Evolutionary conservation across 2,329 filamentous ascomycete genomes (phyloP), one percentile per base, ranked within the genome.

Genomic region (Karstenula rhodostoma): DNA sequence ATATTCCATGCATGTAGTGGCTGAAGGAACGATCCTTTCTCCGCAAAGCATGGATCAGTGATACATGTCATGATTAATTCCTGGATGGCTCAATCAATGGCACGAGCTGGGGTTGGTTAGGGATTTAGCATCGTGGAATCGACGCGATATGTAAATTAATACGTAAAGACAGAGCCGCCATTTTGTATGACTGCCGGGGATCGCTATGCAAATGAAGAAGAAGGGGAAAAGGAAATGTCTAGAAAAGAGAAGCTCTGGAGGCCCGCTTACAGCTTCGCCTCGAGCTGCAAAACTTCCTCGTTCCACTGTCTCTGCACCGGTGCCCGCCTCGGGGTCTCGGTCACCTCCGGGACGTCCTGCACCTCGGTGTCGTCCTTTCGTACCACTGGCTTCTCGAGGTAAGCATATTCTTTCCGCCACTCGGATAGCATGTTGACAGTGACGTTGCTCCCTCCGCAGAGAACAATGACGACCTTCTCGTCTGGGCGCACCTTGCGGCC

Each of bases 381-480:
- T 6, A 13, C 46, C 19, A 13, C 43, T n/a, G 40, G 47, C 44
- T 59, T 56, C 49, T 64, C 65, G 15, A 66, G 53, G 43, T 48
- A 65, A 15, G 46, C 69, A 60, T 81, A 80, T 69, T 80, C 76
- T 55, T 75, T 60, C 62, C 81, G 78, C 78, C 83, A 86, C 55
- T 79, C 78, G 32, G 77, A 78, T 58, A 87, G 71, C 79, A 84
- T 84, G 52, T 82, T 80, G 3, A 83, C 76, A 0, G 78, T 83
- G 33, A 86, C 79, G 68, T 84, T 84, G 53, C 79, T 84, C 15
- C 83, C 85, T 1, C 94, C 94, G 72, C 94, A 98, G 7, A 97
- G 88, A 25, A 96, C 84, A 56, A 97, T 82, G 1, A 97, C 93
- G 6, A 97, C 86, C 65, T 91, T 92, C 74, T 88, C 90, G 59